A percentile compares a stretch with the other conserved stretches of the same genome.
These are phyloP conservation scores for Cinnamomum chago DNA, from an alignment of 164 flowering plant genomes.

Conservation along the genomic window DNA sequence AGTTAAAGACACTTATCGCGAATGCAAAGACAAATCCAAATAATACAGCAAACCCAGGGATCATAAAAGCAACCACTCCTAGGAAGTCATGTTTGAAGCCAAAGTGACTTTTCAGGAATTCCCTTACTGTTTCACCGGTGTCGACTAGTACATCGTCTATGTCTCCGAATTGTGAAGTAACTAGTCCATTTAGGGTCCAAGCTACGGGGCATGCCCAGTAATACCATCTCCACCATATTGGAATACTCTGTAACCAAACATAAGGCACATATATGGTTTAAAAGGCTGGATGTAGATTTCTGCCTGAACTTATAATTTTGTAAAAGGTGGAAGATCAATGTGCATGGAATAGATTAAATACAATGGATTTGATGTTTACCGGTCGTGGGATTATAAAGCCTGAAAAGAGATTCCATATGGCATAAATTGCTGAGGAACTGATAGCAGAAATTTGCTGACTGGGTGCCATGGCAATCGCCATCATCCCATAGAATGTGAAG, in stretches of 20 bases:
- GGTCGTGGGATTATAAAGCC: constrained; percentile 11
- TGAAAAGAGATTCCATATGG: constrained; percentile 11
- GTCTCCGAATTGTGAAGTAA: constrained; percentile 48
- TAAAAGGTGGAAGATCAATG: background rate
- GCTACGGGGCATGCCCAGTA: constrained; percentile 41
- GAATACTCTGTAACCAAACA: constrained; percentile 37
- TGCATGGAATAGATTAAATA: too few species aligned
- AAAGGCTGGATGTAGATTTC: background rate
- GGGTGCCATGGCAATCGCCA: constrained; percentile 9
- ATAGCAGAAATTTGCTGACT: constrained; percentile 8
- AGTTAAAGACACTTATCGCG: constrained; percentile 46
- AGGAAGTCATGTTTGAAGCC: constrained; percentile 43
- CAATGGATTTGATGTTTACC: background rate
- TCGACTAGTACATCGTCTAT: constrained; percentile 11
- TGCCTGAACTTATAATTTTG: background rate
- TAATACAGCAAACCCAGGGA: constrained; percentile 30
- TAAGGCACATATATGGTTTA: background rate
- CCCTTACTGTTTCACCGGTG: constrained; percentile 18
- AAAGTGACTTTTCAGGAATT: constrained; percentile 28
- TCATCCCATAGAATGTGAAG: constrained; percentile 17
- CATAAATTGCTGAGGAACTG: background rate
- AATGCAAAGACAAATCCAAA: constrained; percentile 45
- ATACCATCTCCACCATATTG: constrained; percentile 65
- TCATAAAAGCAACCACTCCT: constrained; percentile 30
- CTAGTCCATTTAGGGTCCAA: constrained; percentile 53